Evolutionary conservation across 495 filamentous ascomycete genomes (phyloP).

Genomic region (Bacidia gigantensis): DNA sequence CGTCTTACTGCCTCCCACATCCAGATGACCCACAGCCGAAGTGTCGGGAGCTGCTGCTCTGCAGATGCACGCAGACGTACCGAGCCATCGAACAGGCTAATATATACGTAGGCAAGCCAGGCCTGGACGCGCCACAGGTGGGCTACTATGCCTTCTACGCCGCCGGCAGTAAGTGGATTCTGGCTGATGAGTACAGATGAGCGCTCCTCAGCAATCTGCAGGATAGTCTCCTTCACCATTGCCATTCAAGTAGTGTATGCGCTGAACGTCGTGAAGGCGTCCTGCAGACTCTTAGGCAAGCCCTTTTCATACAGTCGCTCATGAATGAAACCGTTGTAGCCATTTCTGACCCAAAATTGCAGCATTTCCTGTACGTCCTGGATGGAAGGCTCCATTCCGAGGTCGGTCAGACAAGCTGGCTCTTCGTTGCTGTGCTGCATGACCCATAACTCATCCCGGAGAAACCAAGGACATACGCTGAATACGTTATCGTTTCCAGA

Average conservation of each 20-base stretch:
- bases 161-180: background rate
- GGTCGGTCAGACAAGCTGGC: constrained; percentile 3
- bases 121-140: constrained; percentile 26
- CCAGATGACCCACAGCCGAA: background rate
- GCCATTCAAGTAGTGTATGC: constrained; percentile 17
- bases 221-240: constrained; percentile 11
- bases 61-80: constrained; percentile 3
- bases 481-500: constrained; percentile 3
- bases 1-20: constrained; percentile 1
- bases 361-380: constrained; percentile 19
- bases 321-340: constrained; percentile 27
- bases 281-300: constrained; percentile 23
- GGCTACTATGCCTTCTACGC: background rate
- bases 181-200: background rate
- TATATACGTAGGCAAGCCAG: constrained; percentile 26
- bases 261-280: constrained; percentile 19
- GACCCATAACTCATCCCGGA: constrained; percentile 14
- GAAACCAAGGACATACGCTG: constrained; percentile 14
- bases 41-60: constrained; percentile 1
- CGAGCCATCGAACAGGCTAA: constrained; percentile 22
- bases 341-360: constrained; percentile 16
- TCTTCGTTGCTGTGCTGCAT: constrained; percentile 11
- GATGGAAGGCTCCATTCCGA: constrained; percentile 16
- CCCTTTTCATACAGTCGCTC: constrained; percentile 21
- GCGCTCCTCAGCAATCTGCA: constrained; percentile 23